Evolutionary conservation across 257 asterid genomes (phyloP), one percentile per base, ranked within the genome.

Genomic region (Solanum clarkiae): DNA sequence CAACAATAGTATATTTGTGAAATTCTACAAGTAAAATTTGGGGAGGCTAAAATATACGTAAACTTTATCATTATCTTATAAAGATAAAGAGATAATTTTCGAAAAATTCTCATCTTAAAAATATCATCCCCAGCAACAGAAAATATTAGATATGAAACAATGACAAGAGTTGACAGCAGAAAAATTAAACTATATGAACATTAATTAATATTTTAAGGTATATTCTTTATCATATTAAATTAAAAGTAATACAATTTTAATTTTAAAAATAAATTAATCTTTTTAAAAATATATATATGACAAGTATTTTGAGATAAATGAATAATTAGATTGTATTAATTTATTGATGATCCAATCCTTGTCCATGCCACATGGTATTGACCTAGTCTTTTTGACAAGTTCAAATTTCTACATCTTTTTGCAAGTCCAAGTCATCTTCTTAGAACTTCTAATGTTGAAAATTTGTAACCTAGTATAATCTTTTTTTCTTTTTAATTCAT

Each of bases 381-480:
- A 77, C 63, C 45, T 8, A 24, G 63, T 77, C 82, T 24, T 77
- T 26, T 77, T 18, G 82, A 77, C 82, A 15, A 49, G 45, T 51
- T 77, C 82, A 51, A 77, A 49, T 77, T 49, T 77, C 82, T 5
- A 51, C 59, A 16, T 24, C 16, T 77, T 24, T 65, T 75, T 24
- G 24, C 63, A 49, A 51, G 82, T 77, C 63, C 63, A 77, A 77
- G 63, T 77, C 63, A 77, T 77, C 45, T 77, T 16, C 45, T 29
- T 24, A 2, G 22, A 70, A 26, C 29, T 15, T 70, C 10, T 42
- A 17, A 77, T 15, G 82, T 77, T 24, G 82, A 77, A 77, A 77
- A 51, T 77, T 26, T 15, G 63, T 5, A 75, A 49, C 82, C 15
- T 75, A 13, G 15, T 49, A 4, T 2, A 18, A 36, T 36, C 6